phyloP scores from a whole-genome alignment of 1,284 basidiomycete genomes.

The Polyporus tsugae region DNA sequence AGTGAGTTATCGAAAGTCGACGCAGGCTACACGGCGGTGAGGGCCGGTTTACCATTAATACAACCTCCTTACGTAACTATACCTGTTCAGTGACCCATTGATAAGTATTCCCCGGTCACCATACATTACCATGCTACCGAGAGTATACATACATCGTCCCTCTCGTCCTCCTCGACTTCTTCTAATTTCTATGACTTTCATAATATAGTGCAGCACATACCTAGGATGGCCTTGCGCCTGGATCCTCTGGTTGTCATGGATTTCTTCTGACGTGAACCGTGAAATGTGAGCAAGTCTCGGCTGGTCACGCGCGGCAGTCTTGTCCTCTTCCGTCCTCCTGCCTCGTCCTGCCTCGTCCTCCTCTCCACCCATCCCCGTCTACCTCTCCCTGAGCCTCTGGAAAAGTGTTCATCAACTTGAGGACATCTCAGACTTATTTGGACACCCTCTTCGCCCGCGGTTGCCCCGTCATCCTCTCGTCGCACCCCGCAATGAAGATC shows the following conservation, averaged over 20 bases:
- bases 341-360: background rate
- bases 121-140: too few relatives aligned
- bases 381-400: too few relatives aligned
- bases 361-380: background rate
- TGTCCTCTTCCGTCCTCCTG: background rate
- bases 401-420: too few relatives aligned
- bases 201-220: background rate
- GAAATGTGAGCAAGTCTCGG: background rate
- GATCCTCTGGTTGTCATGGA: background rate
- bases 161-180: background rate
- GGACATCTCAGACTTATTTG: background rate
- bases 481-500: background rate
- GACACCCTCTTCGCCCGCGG: too few relatives aligned
- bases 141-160: background rate
- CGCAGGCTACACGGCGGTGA: background rate
- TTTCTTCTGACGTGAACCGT: background rate
- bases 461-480: background rate
- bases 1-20: too few relatives aligned
- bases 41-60: background rate
- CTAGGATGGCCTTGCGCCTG: background rate
- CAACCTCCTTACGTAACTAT: background rate
- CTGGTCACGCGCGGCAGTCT: background rate
- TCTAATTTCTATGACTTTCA: background rate
- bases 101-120: too few relatives aligned
- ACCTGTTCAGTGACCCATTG: background rate